phyloP scores from a whole-genome alignment of 139 green algal species.

The Astrephomene gubernaculifera region DNA sequence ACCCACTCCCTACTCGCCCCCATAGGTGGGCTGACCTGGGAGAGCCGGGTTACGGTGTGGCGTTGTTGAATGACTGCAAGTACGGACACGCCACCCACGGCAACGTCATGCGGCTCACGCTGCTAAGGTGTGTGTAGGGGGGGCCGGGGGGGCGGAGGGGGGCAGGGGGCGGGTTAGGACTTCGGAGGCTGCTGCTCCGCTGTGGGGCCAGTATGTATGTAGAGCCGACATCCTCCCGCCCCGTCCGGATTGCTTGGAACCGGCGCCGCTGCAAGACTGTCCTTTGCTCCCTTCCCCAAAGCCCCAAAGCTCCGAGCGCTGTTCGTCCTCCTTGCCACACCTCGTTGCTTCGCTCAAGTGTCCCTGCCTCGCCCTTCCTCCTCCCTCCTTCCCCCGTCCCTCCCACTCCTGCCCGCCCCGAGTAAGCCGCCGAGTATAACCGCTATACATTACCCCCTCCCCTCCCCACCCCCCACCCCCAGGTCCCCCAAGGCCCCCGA shows the following conservation, averaged over 20 bases:
- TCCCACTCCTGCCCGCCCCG: not conserved
- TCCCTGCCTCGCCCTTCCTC: not conserved
- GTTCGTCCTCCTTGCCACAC: no score
- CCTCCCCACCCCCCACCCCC: not conserved
- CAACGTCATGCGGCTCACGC: constrained; percentile 47
- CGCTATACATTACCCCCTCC: no score
- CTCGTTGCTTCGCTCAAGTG: no score
- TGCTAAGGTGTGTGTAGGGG: constrained; percentile 36
- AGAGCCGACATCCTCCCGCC: no score
- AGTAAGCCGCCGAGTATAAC: no score
- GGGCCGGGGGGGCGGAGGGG: not conserved
- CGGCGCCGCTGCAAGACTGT: no score
- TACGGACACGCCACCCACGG: constrained; percentile 56
- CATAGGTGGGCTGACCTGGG: constrained; percentile 53
- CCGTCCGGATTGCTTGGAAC: no score
- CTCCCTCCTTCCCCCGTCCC: not conserved
- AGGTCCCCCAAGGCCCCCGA: constrained; percentile 54
- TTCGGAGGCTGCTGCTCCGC: not conserved
- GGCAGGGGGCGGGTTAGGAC: not conserved
- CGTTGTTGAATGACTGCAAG: constrained; percentile 65
- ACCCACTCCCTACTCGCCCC: not conserved
- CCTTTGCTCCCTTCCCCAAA: no score
- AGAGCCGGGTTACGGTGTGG: constrained; percentile 55
- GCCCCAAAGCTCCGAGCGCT: no score
- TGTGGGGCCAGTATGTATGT: no score